Base-by-base conservation (phyloP, 495 filamentous ascomycete genomes). In the Neurospora sp. region DNA sequence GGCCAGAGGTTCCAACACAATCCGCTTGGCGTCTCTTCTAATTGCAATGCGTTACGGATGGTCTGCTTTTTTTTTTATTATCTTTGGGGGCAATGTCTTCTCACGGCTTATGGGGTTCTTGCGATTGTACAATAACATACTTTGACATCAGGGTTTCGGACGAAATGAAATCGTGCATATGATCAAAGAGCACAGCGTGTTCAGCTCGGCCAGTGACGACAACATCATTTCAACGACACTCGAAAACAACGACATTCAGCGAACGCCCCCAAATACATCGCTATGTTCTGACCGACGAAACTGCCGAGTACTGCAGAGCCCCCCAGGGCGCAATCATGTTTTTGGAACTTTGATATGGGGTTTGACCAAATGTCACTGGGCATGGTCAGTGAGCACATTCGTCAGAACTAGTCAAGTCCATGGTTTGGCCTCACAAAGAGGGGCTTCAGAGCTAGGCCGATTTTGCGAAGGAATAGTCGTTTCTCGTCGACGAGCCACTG, bases 1-100 rank as follows among this genome's bases (percentile, higher is more conserved):
- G 86, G 87, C 88, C 86, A 86, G 84, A 84, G 87, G 54, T 66
- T 66, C 54, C 85, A 86, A 85, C 85, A 86, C 84, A 75, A 75
- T 75, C 84, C 88, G 54, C 85, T 90, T 90, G 90, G 90, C 88
- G 81, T 84, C 84, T 91, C 88, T 90, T 93, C 54, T 66, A 66
- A 81, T 80, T 81, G 79, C 79, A 93, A 93, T 91, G 91, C 89
- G 91, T 93, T 91, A 94, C 90, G 92, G 91, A 91, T 92, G 90
- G 91, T 91, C 87, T 90, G 90, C 85, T 88, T 90, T 86, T 84
- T 86, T 84, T 59, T 34, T 34, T 62, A 31, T 36, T 66, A 34
- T 66, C 54, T 85, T 83, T 87, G 87, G 89, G 90, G 89, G 88
- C 90, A 90, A 88, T 89, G 89, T 88, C 87, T 90, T 90, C 54